Evolutionary conservation across 1,284 basidiomycete genomes (phyloP).

Genomic region (Rhodotorula sp.): DNA sequence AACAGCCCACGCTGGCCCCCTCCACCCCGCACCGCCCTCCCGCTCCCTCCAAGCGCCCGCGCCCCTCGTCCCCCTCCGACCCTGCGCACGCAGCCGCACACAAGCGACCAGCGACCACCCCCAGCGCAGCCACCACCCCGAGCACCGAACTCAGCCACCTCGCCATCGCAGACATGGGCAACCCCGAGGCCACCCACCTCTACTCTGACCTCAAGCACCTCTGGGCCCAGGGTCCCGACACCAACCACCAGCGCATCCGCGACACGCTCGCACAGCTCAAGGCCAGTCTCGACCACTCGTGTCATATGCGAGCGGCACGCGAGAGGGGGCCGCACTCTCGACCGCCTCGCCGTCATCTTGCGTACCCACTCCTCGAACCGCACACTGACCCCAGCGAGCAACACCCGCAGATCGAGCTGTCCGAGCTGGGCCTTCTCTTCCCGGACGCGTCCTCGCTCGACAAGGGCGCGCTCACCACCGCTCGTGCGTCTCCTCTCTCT

Average conservation of each 20-base stretch:
- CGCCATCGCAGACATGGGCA: slow-evolving; percentile 7
- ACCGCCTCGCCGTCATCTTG: not conserved
- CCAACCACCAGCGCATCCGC: slow-evolving; percentile 53
- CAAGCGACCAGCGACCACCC: slow-evolving; percentile 19
- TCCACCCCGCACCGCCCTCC: not conserved
- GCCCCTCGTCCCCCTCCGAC: slow-evolving; percentile 31
- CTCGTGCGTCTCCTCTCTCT: not conserved
- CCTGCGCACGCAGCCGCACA: not conserved
- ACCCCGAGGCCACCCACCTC: slow-evolving; percentile 60
- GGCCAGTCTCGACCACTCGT: no score
- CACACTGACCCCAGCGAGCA: not conserved
- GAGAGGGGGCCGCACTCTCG: no score
- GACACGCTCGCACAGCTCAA: slow-evolving; percentile 68
- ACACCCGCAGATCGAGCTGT: slow-evolving; percentile 66
- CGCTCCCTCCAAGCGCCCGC: slow-evolving; percentile 23
- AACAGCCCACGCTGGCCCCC: slow-evolving; percentile 16
- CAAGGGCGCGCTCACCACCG: slow-evolving; percentile 19
- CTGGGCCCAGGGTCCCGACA: slow-evolving; percentile 29
- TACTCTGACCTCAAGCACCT: slow-evolving; percentile 45
- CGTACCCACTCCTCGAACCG: no score
- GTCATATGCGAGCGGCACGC: no score
- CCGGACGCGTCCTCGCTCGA: slow-evolving; percentile 53
- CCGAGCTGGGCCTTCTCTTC: slow-evolving; percentile 72
- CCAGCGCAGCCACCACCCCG: slow-evolving; percentile 10
- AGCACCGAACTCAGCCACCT: slow-evolving; percentile 19